Evolutionary conservation across 352 stramenopile species (phyloP).

Genomic region (Phytophthora fragariaefolia): DNA sequence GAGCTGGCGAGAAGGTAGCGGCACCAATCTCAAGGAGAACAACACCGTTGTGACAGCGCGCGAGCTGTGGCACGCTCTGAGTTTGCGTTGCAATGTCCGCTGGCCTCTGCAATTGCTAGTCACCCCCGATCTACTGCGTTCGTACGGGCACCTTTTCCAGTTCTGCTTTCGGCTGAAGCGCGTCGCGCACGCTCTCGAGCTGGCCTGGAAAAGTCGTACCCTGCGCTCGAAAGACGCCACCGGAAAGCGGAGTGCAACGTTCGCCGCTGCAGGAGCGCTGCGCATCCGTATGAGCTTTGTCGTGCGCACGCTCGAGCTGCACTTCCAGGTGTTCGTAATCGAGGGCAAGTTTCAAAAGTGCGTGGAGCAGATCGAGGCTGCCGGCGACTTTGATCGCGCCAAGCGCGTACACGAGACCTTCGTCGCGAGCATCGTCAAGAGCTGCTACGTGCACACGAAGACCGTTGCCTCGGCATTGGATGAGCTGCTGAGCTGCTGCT

Average conservation of each 20-base stretch:
- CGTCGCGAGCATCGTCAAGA: constrained; percentile 67
- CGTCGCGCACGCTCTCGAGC: constrained; percentile 65
- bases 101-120: constrained; percentile 81
- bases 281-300: constrained; percentile 81
- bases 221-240: constrained; percentile 40
- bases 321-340: constrained; percentile 85
- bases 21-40: constrained; percentile 35
- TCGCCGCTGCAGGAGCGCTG: constrained; percentile 46
- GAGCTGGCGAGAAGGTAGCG: constrained; percentile 27
- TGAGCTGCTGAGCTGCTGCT: constrained; percentile 68
- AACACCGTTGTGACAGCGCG: constrained; percentile 51
- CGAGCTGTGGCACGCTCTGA: constrained; percentile 66
- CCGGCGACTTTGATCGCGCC: constrained; percentile 70
- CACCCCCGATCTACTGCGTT: constrained; percentile 54
- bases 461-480: constrained; percentile 64
- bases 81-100: constrained; percentile 53
- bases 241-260: constrained; percentile 10
- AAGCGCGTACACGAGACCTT: constrained; percentile 78
- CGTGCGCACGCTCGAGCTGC: constrained; percentile 70
- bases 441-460: constrained; percentile 75
- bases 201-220: constrained; percentile 61
- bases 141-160: constrained; percentile 78
- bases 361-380: constrained; percentile 51
- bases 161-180: constrained; percentile 85
- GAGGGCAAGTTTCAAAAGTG: constrained; percentile 69